Percentiles rank a stretch among this genome's conserved stretches.
Conservation (phyloP, 164 flowering plant species). For the Macadamia tetraphylla region DNA sequence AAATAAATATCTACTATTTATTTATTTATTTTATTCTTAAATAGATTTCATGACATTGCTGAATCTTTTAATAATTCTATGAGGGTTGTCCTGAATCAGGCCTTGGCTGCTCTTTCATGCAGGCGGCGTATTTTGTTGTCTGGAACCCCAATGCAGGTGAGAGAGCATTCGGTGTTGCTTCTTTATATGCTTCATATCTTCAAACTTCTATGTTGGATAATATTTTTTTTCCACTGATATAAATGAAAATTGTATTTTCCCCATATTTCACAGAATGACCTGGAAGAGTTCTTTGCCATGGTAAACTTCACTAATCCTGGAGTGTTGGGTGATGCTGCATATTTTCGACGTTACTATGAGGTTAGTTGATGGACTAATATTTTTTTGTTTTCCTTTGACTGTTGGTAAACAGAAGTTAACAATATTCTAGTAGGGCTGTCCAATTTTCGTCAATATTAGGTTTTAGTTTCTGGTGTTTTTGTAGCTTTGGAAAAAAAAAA, state of each 20-base stretch:
- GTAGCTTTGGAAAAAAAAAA: no score
- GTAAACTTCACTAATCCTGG: constrained; percentile 98
- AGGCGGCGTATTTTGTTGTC: constrained; percentile 80
- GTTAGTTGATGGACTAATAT: constrained; percentile 27
- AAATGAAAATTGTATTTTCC: neutral
- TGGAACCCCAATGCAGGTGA: constrained; percentile 99
- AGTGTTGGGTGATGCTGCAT: constrained; percentile 77
- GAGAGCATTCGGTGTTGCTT: constrained; percentile 2
- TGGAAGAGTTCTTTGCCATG: constrained; percentile 98
- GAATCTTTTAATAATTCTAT: neutral
- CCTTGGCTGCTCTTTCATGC: constrained; percentile 87
- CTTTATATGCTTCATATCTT: constrained; percentile 5
- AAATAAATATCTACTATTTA: neutral
- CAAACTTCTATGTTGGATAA: neutral
- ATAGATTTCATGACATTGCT: neutral
- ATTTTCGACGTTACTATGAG: constrained; percentile 92
- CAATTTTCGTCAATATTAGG: neutral
- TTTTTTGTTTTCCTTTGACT: neutral
- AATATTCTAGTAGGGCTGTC: neutral
- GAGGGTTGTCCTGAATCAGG: constrained; percentile 40
- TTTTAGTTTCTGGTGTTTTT: neutral
- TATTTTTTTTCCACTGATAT: no score
- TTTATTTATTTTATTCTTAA: neutral
- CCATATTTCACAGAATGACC: constrained; percentile 69
- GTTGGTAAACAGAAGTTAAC: neutral